A percentile compares a stretch with the other conserved stretches of the same genome.
Evolutionary conservation across 805 yeast species (phyloP).

Genomic region (Clavispora santaluciae): DNA sequence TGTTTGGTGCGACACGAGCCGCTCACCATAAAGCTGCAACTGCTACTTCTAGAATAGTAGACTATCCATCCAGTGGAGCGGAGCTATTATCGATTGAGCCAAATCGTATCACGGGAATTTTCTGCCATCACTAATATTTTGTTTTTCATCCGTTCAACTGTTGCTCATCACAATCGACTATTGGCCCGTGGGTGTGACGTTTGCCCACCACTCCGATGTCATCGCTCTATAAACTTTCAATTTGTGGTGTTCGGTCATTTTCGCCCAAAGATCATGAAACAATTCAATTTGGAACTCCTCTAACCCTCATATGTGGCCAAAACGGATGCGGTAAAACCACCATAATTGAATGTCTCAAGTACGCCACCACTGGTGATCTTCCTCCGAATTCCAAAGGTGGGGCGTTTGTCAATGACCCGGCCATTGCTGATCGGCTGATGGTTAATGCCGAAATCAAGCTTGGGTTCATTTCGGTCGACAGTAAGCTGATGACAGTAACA

Average conservation of each 20-base stretch:
- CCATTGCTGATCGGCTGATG: conserved; percentile 64
- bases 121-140: too few species aligned
- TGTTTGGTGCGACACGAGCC: not conserved
- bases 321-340: conserved; percentile 98
- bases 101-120: too few species aligned
- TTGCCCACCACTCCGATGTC: conserved; percentile 26
- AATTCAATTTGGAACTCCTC: conserved; percentile 82
- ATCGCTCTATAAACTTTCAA: conserved; percentile 39
- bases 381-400: conserved; percentile 97
- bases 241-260: conserved; percentile 88
- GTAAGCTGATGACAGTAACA: conserved; percentile 77
- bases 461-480: conserved; percentile 71
- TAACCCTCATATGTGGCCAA: conserved; percentile 90
- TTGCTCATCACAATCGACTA: too few species aligned
- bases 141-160: too few species aligned
- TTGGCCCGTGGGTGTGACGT: too few species aligned
- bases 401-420: conserved; percentile 93
- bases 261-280: conserved; percentile 81
- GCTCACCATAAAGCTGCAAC: not conserved
- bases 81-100: too few species aligned
- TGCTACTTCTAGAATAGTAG: not conserved
- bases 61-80: too few species aligned
- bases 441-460: conserved; percentile 88
- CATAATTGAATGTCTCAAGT: conserved; percentile 87
- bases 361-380: conserved; percentile 90